Evolutionary conservation across 139 green algal genomes (phyloP), one percentile per base, ranked within the genome.

Genomic region (Asterochloris erici): DNA sequence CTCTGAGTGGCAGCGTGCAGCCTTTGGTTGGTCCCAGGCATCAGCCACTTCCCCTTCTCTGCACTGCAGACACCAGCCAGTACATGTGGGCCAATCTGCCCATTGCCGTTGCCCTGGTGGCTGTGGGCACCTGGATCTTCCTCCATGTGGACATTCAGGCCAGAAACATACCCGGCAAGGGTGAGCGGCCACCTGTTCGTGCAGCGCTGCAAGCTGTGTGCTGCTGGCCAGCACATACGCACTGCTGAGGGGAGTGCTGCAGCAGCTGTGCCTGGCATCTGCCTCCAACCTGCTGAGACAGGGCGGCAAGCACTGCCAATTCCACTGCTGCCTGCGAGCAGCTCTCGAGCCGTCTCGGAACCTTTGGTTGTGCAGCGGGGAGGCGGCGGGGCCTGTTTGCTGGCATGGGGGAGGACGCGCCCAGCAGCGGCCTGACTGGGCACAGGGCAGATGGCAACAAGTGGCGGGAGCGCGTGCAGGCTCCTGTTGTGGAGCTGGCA

Each of bases 391-490:
- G 38, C 6, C 38, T 54, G 38, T 54, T 54, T 54, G 38, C 38
- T 54, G 38, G 38, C 38, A 54, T 54, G 38, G 38, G 66, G 68
- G 62, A 73, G 69, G 47, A 38, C 13, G 29, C 27, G 15, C 11
- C 75, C 62, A 17, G n/a, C 62, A 21, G 21, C 12, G 68, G 60
- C 0, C 71, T 61, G 21, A 13, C 26, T 47, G 29, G 62, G n/a
- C 29, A 47, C 83, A 63, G 66, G 81, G 79, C 79, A 66, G 62
- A 79, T 12, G 83, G 85, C 47, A 73, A 85, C 62, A 63, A 68
- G 76, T 94, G 92, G 92, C 82, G 86, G 19, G 66, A 88, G 61
- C 66, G 77, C 28, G 91, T 95, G 29, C 82, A 85, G 17, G 85
- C 85, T 23, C 82, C 87, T 4, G 81, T 90, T 15, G 91, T 95